A percentile compares a stretch with the other conserved stretches of the same genome.
phyloP scores from a whole-genome alignment of 2,329 filamentous ascomycete genomes.

The Diplodia sapinea region DNA sequence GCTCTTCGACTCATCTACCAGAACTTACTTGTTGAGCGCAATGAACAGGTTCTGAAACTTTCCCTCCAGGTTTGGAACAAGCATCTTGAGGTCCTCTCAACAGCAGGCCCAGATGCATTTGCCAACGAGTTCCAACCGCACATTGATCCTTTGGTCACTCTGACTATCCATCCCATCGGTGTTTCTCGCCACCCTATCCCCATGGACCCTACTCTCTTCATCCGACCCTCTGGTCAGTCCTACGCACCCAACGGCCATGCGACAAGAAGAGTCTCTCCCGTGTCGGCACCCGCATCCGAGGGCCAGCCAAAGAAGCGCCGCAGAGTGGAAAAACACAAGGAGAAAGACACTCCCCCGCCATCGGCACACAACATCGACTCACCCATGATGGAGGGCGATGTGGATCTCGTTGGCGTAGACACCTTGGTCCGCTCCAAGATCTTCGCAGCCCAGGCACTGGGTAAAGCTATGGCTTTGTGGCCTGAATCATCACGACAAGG shows the following conservation, averaged over 20 bases:
- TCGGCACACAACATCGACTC: slow-evolving; percentile 92
- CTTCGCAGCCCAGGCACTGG: slow-evolving; percentile 85
- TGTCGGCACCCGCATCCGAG: slow-evolving; percentile 54
- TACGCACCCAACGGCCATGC: slow-evolving; percentile 63
- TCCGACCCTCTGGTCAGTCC: slow-evolving; percentile 88
- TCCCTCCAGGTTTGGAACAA: slow-evolving; percentile 89
- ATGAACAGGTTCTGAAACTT: slow-evolving; percentile 78
- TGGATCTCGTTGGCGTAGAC: slow-evolving; percentile 91
- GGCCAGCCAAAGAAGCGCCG: slow-evolving; percentile 79
- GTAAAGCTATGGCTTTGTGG: slow-evolving; percentile 78
- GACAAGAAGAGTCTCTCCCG: slow-evolving; percentile 26
- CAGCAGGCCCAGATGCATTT: slow-evolving; percentile 66
- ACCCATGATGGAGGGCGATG: slow-evolving; percentile 96
- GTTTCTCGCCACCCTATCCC: slow-evolving; percentile 88
- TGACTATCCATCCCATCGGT: slow-evolving; percentile 89
- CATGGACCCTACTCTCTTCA: slow-evolving; percentile 88
- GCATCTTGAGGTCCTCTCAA: slow-evolving; percentile 70
- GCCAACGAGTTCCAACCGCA: slow-evolving; percentile 75
- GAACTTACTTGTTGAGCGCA: slow-evolving; percentile 91
- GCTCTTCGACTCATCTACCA: slow-evolving; percentile 90
- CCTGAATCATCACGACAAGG: slow-evolving; percentile 65
- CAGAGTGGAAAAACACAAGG: slow-evolving; percentile 77
- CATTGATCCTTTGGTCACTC: slow-evolving; percentile 78
- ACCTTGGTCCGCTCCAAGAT: slow-evolving; percentile 86
- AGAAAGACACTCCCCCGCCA: slow-evolving; percentile 57